A percentile compares a stretch with the other conserved stretches of the same genome.
phyloP scores from a whole-genome alignment of 2,329 filamentous ascomycete species.

The Hypoxylon sp. region DNA sequence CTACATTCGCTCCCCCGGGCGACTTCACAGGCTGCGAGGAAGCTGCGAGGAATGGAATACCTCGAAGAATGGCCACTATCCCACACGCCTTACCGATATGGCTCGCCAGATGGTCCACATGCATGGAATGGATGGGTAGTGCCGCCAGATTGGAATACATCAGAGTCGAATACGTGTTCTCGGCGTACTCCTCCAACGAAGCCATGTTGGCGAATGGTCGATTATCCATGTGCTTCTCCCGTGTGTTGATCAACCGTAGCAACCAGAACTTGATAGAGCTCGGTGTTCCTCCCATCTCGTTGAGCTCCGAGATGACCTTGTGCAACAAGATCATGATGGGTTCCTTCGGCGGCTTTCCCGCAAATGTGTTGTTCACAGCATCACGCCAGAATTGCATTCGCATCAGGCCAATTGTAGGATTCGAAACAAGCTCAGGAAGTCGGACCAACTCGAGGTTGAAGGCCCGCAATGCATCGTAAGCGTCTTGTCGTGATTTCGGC shows the following conservation, averaged over 20 bases:
- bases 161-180: constrained; percentile 93
- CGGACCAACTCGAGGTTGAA: constrained; percentile 93
- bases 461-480: constrained; percentile 88
- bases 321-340: constrained; percentile 88
- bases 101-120: constrained; percentile 90
- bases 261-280: constrained; percentile 75
- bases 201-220: constrained; percentile 78
- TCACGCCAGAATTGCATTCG: constrained; percentile 97
- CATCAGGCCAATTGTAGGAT: constrained; percentile 84
- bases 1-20: constrained; percentile 51
- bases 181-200: constrained; percentile 85
- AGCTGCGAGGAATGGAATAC: constrained; percentile 87
- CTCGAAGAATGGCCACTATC: constrained; percentile 85
- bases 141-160: constrained; percentile 87
- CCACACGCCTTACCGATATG: constrained; percentile 95
- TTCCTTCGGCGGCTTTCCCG: constrained; percentile 83
- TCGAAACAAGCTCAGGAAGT: constrained; percentile 89
- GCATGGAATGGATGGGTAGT: constrained; percentile 80
- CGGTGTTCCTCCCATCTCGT: constrained; percentile 51
- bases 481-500: constrained; percentile 75
- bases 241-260: constrained; percentile 77
- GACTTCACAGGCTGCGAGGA: constrained; percentile 64
- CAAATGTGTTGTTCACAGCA: constrained; percentile 78
- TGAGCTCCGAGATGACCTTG: constrained; percentile 72
- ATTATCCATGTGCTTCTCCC: constrained; percentile 85